These are phyloP conservation scores for Arthrocladium fulminans DNA, from an alignment of 2,329 filamentous ascomycete genomes.

Conservation along the genomic window DNA sequence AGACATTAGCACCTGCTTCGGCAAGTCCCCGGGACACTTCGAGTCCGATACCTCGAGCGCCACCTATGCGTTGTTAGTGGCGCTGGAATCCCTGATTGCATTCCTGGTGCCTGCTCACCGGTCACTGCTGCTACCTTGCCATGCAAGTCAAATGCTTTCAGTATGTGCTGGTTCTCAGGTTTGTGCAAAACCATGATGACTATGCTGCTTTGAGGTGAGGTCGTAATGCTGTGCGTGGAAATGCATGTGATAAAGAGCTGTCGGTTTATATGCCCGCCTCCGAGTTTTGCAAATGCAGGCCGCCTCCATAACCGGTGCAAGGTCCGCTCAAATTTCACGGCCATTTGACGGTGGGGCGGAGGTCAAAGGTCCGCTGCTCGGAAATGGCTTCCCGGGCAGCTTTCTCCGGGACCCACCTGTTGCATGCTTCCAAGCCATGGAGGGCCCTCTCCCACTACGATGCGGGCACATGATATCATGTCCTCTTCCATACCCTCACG, in stretches of 20 bases:
- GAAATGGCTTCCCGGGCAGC: neutral
- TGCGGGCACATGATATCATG: too few relatives aligned
- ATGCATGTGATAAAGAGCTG: neutral
- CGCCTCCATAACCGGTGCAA: neutral
- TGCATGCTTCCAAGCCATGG: neutral
- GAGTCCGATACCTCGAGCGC: constrained; percentile 19
- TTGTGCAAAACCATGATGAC: constrained; percentile 8
- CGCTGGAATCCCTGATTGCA: too few relatives aligned
- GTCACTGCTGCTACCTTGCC: constrained; percentile 23
- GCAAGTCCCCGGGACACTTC: constrained; percentile 16
- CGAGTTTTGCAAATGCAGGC: neutral
- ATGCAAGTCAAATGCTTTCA: constrained; percentile 19
- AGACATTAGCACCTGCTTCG: constrained; percentile 12
- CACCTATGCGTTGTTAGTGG: constrained; percentile 2
- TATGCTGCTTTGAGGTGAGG: neutral
- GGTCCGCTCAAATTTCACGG: neutral
- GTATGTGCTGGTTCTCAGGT: constrained; percentile 12
- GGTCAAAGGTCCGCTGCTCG: constrained; percentile 1
- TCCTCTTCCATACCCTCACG: too few relatives aligned
- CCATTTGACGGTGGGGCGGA: neutral
- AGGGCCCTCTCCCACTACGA: too few relatives aligned
- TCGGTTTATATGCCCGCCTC: neutral
- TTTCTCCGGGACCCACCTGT: neutral
- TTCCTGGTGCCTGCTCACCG: too few relatives aligned
- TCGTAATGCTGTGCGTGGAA: too few relatives aligned